Evolutionary conservation across 225 moss, liverwort and hornwort genomes (phyloP), one percentile per base, ranked within the genome.

Genomic region (Marchantia paleacea): DNA sequence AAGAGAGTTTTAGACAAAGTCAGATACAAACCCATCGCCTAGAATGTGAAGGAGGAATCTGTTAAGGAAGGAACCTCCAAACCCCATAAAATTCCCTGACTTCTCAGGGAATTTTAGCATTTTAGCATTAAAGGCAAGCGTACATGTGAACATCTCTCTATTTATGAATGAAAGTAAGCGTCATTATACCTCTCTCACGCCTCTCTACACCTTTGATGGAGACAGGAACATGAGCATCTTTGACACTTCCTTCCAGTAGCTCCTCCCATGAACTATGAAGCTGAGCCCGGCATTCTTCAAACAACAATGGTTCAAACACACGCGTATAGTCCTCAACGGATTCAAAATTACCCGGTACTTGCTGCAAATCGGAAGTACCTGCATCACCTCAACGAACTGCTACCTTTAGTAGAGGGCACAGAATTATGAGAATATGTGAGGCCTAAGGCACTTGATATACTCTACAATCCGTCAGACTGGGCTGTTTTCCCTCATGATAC

Each of bases 271-370:
- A 89, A 82, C 91, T 99, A 77, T 92, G 90, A 71, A 95, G 84
- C 80, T 99, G 99, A 28, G 99, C 99, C 63, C 99, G 95, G 72
- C 95, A 95, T 82, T 99, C 99, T 78, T 99, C 99, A 83, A 99
- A 99, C 26, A 99, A 87, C 52, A 99, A 84, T 31, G 99, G 99
- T 77, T 99, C 99, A 73, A 99, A 90, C 22, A 99, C 99, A 73
- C 84, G 84, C 26, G 91, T 91, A 82, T 99, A 99, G 52, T 95
- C 99, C 77, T 99, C 95, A 75, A 92, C 92, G 55, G 94, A 95
- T 10, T 89, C 81, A 77, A 99, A 99, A 72, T 87, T 92, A 67
- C 91, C 94, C 48, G 99, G 99, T 12, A 99, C 99, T 85, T 90
- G 87, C 81, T 99, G 91, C 81, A 99, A 83, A 62, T 94, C 99